Conservation (phyloP, 2,329 filamentous ascomycete genomes). For the Pseudogymnoascus destructans region DNA sequence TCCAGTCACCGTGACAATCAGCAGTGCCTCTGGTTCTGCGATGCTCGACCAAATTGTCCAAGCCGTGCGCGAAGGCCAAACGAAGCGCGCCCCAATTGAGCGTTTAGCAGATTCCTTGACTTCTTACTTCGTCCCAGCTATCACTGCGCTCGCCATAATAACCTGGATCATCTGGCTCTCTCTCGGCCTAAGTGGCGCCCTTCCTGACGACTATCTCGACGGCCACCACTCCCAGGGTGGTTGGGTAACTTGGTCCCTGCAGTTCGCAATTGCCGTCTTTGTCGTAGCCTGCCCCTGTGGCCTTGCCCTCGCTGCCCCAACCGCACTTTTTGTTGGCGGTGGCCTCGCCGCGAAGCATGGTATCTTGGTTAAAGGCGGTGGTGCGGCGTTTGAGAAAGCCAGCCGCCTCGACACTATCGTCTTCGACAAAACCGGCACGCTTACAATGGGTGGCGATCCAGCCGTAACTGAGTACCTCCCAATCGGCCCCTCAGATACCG, state of each 20-base stretch:
- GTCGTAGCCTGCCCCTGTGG: slow-evolving; percentile 50
- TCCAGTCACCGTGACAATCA: slow-evolving; percentile 50
- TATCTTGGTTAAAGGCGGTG: slow-evolving; percentile 45
- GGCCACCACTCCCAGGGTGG: slow-evolving; percentile 36
- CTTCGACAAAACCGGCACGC: slow-evolving; percentile 48
- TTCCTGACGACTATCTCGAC: slow-evolving; percentile 45
- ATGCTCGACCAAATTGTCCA: slow-evolving; percentile 67
- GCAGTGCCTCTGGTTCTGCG: slow-evolving; percentile 48
- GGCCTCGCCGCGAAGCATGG: slow-evolving; percentile 43
- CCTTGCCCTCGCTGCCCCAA: slow-evolving; percentile 45
- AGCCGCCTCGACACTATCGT: slow-evolving; percentile 41
- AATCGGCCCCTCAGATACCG: not conserved
- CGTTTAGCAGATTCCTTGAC: slow-evolving; percentile 57
- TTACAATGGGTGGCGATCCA: slow-evolving; percentile 52
- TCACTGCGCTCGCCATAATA: slow-evolving; percentile 50
- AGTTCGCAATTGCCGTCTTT: slow-evolving; percentile 57
- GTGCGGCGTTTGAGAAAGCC: slow-evolving; percentile 46
- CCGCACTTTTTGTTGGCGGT: slow-evolving; percentile 44
- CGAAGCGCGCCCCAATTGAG: slow-evolving; percentile 58
- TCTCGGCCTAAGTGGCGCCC: slow-evolving; percentile 41
- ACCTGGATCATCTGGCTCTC: slow-evolving; percentile 59
- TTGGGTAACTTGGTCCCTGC: slow-evolving; percentile 60
- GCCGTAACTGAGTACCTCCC: slow-evolving; percentile 36
- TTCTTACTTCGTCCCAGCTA: slow-evolving; percentile 58
- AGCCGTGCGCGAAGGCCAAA: slow-evolving; percentile 61